Evolutionary conservation across 768 basidiomycete species (phyloP).

Genomic region (Scleroderma citrinum): DNA sequence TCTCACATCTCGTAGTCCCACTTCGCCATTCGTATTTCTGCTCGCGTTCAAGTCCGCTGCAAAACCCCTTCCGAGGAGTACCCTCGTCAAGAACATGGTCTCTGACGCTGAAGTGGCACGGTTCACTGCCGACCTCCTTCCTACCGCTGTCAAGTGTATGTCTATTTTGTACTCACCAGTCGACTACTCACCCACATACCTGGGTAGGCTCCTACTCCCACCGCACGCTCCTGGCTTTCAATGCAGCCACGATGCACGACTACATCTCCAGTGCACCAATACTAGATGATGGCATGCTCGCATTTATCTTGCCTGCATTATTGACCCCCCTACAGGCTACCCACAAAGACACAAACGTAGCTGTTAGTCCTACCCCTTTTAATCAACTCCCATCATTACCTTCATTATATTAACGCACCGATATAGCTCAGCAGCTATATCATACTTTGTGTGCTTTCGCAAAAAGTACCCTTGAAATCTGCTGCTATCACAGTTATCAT

Average conservation of each 20-base stretch:
- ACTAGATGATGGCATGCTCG: conserved; percentile 62
- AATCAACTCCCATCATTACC: no score
- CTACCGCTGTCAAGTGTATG: conserved; percentile 44
- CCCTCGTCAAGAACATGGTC: conserved; percentile 74
- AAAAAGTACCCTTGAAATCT: conserved; percentile 53
- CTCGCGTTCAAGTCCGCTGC: conserved; percentile 71
- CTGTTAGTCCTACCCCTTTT: conserved; percentile 35
- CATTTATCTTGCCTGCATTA: conserved; percentile 58
- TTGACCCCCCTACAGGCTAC: conserved; percentile 49
- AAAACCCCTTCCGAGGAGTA: conserved; percentile 63
- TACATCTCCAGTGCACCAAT: conserved; percentile 57
- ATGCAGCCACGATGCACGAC: conserved; percentile 72
- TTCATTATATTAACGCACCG: neutral
- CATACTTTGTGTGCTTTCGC: conserved; percentile 63
- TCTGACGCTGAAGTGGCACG: conserved; percentile 65
- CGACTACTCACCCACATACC: conserved; percentile 2
- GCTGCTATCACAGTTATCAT: conserved; percentile 58
- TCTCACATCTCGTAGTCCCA: conserved; percentile 37
- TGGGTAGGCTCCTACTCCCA: conserved; percentile 40
- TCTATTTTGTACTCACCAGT: neutral
- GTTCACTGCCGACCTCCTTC: conserved; percentile 62
- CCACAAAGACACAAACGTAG: conserved; percentile 41
- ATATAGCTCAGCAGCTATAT: conserved; percentile 67
- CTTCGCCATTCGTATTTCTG: conserved; percentile 63
- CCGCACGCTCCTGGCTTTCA: conserved; percentile 75